Evolutionary conservation across 108 stramenopile genomes (phyloP).

Genomic region (Nitzschia inconspicua): DNA sequence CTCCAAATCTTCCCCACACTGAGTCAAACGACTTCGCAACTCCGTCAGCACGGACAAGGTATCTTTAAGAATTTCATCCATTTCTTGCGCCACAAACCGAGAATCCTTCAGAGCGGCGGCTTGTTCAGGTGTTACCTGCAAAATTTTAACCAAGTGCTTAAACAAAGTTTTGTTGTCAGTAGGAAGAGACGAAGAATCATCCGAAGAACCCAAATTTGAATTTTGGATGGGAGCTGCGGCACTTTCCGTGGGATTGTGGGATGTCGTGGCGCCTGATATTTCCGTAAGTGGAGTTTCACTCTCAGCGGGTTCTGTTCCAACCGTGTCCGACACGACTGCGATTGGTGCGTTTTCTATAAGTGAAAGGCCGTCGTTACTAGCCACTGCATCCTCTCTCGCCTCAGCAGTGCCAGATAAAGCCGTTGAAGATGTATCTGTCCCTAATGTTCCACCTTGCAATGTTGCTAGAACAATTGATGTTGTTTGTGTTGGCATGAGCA

Average conservation of each 20-base stretch:
- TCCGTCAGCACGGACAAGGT: slow-evolving; percentile 50
- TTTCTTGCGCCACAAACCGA: slow-evolving; percentile 66
- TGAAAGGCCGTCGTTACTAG: background rate
- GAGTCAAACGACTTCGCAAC: slow-evolving; percentile 43
- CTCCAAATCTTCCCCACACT: slow-evolving; percentile 72
- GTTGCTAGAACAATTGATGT: slow-evolving; percentile 71
- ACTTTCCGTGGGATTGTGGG: background rate
- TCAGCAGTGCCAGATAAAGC: background rate
- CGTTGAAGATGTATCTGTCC: background rate
- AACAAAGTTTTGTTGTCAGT: slow-evolving; percentile 48
- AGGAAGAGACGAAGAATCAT: background rate
- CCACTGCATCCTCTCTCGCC: background rate
- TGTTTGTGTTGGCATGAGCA: slow-evolving; percentile 81
- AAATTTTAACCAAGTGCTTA: slow-evolving; percentile 29
- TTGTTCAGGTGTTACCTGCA: slow-evolving; percentile 64
- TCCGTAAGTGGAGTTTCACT: background rate
- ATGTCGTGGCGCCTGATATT: no score
- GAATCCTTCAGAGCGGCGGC: slow-evolving; percentile 61
- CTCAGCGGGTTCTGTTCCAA: background rate
- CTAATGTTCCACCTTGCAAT: slow-evolving; percentile 36
- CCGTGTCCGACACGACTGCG: background rate
- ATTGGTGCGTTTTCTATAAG: background rate
- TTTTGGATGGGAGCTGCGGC: background rate
- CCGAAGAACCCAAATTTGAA: no score
- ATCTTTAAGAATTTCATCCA: slow-evolving; percentile 55